These are phyloP conservation scores for Sporothrix phasma DNA, from an alignment of 2,329 filamentous ascomycete species.

Conservation along the genomic window DNA sequence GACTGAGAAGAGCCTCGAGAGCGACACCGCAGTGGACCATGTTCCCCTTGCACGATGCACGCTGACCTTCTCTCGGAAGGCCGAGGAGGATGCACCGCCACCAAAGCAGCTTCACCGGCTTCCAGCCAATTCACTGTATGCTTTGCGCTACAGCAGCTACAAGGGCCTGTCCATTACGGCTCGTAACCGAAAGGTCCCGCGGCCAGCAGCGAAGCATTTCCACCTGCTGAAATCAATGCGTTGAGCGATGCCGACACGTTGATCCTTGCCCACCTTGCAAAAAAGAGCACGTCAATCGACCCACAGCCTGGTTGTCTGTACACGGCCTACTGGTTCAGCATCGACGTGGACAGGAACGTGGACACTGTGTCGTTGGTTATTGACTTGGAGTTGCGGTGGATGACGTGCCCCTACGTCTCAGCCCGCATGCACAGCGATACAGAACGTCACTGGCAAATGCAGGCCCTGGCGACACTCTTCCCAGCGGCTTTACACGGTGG, in stretches of 20 bases:
- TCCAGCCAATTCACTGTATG: background rate
- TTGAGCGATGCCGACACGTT: background rate
- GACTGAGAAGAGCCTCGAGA: background rate
- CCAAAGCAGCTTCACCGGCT: background rate
- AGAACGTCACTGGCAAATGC: background rate
- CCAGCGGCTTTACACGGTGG: constrained; percentile 9
- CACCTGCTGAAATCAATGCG: background rate
- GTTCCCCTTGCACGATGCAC: constrained; percentile 17
- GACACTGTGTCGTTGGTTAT: constrained; percentile 14
- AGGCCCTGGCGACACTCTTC: constrained; percentile 18
- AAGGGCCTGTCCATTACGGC: constrained; percentile 1
- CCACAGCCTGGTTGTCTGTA: constrained; percentile 11
- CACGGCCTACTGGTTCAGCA: constrained; percentile 11
- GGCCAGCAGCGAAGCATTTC: background rate
- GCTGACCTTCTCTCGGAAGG: background rate
- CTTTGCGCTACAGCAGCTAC: background rate
- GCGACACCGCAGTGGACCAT: constrained; percentile 1
- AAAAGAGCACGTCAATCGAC: background rate
- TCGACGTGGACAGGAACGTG: background rate
- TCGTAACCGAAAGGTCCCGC: background rate
- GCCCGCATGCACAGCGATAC: background rate
- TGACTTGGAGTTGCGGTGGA: constrained; percentile 25
- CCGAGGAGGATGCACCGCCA: background rate
- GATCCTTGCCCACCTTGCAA: background rate
- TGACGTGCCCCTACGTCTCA: constrained; percentile 19